Conservation (phyloP, 176 grass and related monocot species). For the Hyparrhenia diplandra region DNA sequence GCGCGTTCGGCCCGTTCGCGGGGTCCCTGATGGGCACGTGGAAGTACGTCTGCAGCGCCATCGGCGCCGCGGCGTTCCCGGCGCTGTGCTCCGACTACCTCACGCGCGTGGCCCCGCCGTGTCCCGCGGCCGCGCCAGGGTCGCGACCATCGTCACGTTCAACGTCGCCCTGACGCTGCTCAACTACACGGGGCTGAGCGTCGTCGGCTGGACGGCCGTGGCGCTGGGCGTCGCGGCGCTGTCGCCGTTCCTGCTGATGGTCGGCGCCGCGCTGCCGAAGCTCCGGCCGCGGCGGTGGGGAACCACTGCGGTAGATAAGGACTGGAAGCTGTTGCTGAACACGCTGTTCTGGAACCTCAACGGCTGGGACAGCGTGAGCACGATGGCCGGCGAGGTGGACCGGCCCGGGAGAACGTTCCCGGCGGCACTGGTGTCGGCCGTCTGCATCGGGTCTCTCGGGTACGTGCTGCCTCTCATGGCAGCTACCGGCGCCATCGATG, state of each 20-base stretch:
- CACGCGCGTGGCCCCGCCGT: conserved; percentile 34
- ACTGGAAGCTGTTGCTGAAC: conserved; percentile 81
- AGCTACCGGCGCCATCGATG: conserved; percentile 49
- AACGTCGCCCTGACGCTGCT: conserved; percentile 48
- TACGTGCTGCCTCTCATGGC: conserved; percentile 74
- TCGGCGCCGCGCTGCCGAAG: conserved; percentile 59
- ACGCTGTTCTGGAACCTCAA: conserved; percentile 95
- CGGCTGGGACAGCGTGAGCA: conserved; percentile 88
- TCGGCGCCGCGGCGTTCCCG: conserved; percentile 68
- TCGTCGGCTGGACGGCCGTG: conserved; percentile 68
- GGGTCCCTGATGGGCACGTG: conserved; percentile 69
- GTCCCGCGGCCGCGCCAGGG: conserved; percentile 26
- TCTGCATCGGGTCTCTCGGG: conserved; percentile 48
- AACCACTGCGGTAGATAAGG: conserved; percentile 17
- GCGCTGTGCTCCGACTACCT: conserved; percentile 70
- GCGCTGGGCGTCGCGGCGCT: conserved; percentile 55
- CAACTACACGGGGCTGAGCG: conserved; percentile 55
- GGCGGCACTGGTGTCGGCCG: conserved; percentile 50
- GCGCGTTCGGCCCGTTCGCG: conserved; percentile 66
- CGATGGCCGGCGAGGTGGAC: conserved; percentile 90
- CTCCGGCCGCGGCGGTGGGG: conserved; percentile 51
- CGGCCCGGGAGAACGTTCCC: conserved; percentile 63
- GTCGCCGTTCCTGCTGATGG: conserved; percentile 67
- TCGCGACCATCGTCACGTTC: conserved; percentile 39
- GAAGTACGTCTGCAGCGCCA: conserved; percentile 63